Base-by-base conservation (phyloP, 345 rosid species). In the Cochlearia excelsa region DNA sequence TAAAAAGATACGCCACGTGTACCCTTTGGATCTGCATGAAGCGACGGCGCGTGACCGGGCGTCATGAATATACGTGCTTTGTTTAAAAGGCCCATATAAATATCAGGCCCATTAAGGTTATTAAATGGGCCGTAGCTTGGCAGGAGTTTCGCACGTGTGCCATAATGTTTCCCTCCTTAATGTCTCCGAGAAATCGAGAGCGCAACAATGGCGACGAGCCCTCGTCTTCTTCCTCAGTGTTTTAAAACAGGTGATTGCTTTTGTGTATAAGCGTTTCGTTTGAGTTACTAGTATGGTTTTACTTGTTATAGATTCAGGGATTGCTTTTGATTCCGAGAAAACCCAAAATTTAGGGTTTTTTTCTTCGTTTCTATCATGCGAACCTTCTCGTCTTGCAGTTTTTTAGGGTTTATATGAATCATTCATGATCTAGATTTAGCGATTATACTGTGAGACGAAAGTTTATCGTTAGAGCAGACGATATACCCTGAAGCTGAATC, bases 401-500 rank as follows among this genome's bases (percentile, higher is more conserved):
- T 16, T 74, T 77, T 23, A 69, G 70, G 70, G 59, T 60, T 69
- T 78, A 77, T 34, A 28, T 68, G 51, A 71, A 52, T 50, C 77
- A 75, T 3, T 4, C 65, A 16, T 51, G 66, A 7, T 70, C 77
- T 45, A 70, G 57, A 58, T 54, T 70, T 37, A 62, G 77, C 1
- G 63, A 66, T 44, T 66, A 73, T 26, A 52, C 39, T 43, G 30
- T 75, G 64, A 80, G 70, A 55, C 72, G 73, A 23, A 70, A 74
- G 27, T 74, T 81, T 57, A 70, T 79, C 5, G 83, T 82, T 31
- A 77, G 84, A 69, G 98, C 95, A 28, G 95, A 81, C 43, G 23
- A 16, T 16, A 16, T 16, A 16, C 23, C 4, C 3, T 30, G 63
- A 57, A 54, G 80, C 44, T 35, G 85, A 59, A 31, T 45, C 37